Percentiles rank a stretch among this genome's conserved stretches.
phyloP scores from a whole-genome alignment of 352 stramenopile species.

The Thalassiosira hispida region DNA sequence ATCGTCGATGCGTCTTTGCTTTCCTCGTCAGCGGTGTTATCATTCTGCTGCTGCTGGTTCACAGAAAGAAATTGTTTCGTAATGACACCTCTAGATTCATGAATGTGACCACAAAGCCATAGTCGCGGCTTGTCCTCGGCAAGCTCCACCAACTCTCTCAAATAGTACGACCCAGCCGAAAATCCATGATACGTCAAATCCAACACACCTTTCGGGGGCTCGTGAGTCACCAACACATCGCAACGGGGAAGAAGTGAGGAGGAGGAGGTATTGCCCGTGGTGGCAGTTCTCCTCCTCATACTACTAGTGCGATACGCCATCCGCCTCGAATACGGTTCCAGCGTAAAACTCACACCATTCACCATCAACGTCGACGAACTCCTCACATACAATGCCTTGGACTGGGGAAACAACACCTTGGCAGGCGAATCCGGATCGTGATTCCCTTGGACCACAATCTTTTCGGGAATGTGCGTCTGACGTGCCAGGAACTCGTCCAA shows the following conservation, averaged over 20 bases:
- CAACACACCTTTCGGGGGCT: constrained; percentile 65
- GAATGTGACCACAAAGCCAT: constrained; percentile 81
- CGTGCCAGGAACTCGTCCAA: constrained; percentile 68
- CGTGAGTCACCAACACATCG: constrained; percentile 71
- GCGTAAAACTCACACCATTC: constrained; percentile 53
- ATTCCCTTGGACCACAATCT: constrained; percentile 80
- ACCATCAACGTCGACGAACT: constrained; percentile 42
- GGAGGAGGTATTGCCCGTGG: constrained; percentile 1
- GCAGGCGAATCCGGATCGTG: constrained; percentile 65
- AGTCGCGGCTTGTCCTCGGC: constrained; percentile 49
- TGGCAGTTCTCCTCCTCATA: constrained; percentile 8
- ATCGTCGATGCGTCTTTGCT: constrained; percentile 42
- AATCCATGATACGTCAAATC: constrained; percentile 66
- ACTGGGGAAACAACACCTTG: constrained; percentile 47
- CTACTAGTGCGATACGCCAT: constrained; percentile 41
- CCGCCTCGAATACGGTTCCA: constrained; percentile 57
- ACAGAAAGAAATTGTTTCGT: constrained; percentile 46
- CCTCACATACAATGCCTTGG: constrained; percentile 63
- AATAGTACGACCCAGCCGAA: constrained; percentile 55
- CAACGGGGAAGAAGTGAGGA: constrained; percentile 42
- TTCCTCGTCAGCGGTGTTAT: constrained; percentile 8
- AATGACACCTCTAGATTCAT: constrained; percentile 64
- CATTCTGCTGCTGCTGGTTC: not conserved
- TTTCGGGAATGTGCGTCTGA: constrained; percentile 68
- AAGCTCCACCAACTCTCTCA: constrained; percentile 54